Percentiles rank a stretch among this genome's conserved stretches.
phyloP scores from a whole-genome alignment of 305 asterid genomes.

The Fraxinus greggii region DNA sequence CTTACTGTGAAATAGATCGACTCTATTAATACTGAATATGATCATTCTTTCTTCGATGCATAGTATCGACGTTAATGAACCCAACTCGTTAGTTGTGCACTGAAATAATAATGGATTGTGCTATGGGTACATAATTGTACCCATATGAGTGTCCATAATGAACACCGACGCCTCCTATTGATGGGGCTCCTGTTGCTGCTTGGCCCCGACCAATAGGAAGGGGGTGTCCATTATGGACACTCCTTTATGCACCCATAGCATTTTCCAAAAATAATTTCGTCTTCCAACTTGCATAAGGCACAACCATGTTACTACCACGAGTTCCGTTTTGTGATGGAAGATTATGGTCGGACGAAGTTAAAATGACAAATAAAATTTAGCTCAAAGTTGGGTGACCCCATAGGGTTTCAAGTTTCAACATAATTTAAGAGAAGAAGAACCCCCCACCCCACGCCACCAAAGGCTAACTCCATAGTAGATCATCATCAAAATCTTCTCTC shows the following conservation, averaged over 20 bases:
- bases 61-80: background rate
- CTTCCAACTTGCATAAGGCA: background rate
- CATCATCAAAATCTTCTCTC: conserved; percentile 11
- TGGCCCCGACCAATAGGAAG: too few species aligned
- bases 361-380: background rate
- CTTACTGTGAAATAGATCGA: background rate
- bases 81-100: background rate
- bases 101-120: too few species aligned
- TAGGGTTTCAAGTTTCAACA: background rate
- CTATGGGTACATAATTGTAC: too few species aligned
- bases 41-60: background rate
- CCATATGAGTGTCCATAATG: too few species aligned
- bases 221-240: too few species aligned
- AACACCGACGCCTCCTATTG: too few species aligned
- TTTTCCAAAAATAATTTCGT: too few species aligned
- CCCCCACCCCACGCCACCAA: background rate
- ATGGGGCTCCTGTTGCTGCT: too few species aligned
- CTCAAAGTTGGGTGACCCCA: background rate
- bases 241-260: too few species aligned
- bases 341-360: background rate
- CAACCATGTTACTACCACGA: background rate
- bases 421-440: background rate
- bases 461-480: conserved; percentile 1
- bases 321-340: background rate
- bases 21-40: background rate